Percentiles rank a stretch among this genome's conserved stretches.
phyloP scores from a whole-genome alignment of 2,329 filamentous ascomycete genomes.

The Diaporthe humulicola region DNA sequence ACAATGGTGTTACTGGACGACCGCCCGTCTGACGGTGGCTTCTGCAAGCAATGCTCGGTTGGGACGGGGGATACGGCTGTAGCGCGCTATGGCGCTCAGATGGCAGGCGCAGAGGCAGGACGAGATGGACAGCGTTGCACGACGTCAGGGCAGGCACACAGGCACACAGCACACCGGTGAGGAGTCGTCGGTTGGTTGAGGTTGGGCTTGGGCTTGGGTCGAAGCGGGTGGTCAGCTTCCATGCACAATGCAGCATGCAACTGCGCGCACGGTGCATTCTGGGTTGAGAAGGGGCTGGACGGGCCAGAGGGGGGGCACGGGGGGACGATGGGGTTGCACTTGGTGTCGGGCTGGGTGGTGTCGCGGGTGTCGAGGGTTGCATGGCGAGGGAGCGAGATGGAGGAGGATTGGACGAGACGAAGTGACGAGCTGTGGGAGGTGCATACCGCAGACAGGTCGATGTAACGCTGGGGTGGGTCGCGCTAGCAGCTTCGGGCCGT shows the following conservation, averaged over 20 bases:
- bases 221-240: constrained; percentile 24
- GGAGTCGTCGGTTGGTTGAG: constrained; percentile 25
- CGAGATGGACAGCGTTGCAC: constrained; percentile 20
- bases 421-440: constrained; percentile 35
- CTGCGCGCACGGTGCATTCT: constrained; percentile 31
- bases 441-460: constrained; percentile 27
- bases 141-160: constrained; percentile 20
- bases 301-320: constrained; percentile 4
- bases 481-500: constrained; percentile 36
- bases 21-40: constrained; percentile 17
- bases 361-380: constrained; percentile 25
- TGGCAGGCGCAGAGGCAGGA: constrained; percentile 1
- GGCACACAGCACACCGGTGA: constrained; percentile 33
- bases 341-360: constrained; percentile 29
- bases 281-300: constrained; percentile 25
- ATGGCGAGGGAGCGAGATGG: constrained; percentile 23
- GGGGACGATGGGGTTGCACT: constrained; percentile 23
- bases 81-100: constrained; percentile 17
- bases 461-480: constrained; percentile 31
- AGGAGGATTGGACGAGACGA: constrained; percentile 36
- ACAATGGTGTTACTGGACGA: constrained; percentile 33
- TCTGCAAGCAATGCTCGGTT: constrained; percentile 40
- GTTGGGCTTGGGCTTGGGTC: constrained; percentile 24
- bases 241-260: constrained; percentile 21
- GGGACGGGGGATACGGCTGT: constrained; percentile 29